A percentile compares a stretch with the other conserved stretches of the same genome.
Evolutionary conservation across 805 yeast genomes (phyloP).

Genomic region (Yarrowia sp.): DNA sequence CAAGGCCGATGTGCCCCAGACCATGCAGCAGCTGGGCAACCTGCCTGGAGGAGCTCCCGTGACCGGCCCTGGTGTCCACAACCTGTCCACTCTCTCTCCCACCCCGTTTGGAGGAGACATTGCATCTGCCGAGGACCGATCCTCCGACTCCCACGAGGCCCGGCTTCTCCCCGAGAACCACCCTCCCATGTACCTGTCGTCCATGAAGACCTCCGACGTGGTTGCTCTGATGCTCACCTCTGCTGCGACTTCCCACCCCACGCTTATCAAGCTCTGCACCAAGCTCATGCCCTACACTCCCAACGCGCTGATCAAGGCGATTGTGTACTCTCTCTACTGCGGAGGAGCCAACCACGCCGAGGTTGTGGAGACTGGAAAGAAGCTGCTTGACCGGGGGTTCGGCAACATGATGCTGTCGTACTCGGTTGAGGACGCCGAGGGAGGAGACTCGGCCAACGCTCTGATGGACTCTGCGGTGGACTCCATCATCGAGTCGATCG

Average conservation of each 20-base stretch:
- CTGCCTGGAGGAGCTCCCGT: constrained; percentile 33
- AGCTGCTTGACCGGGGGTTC: constrained; percentile 74
- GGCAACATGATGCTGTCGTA: constrained; percentile 94
- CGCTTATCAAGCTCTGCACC: constrained; percentile 48
- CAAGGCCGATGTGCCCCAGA: constrained; percentile 26
- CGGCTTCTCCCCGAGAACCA: constrained; percentile 28
- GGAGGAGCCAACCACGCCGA: constrained; percentile 84
- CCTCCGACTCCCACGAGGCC: constrained; percentile 20
- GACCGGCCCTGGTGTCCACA: constrained; percentile 30
- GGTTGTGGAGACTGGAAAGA: constrained; percentile 72
- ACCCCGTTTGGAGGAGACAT: constrained; percentile 21
- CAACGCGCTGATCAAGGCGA: constrained; percentile 66
- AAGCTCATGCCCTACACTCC: constrained; percentile 58
- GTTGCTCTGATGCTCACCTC: constrained; percentile 46
- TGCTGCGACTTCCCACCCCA: constrained; percentile 49
- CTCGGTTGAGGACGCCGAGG: constrained; percentile 92
- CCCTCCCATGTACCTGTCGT: constrained; percentile 34
- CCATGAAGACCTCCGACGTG: constrained; percentile 36
- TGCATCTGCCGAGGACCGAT: constrained; percentile 19
- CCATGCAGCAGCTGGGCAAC: constrained; percentile 33
- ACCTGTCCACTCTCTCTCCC: constrained; percentile 36
- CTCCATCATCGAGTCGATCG: constrained; percentile 63
- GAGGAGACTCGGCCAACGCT: constrained; percentile 54
- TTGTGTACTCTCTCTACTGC: constrained; percentile 84
- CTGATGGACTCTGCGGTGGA: constrained; percentile 46